Conservation (phyloP, 1,284 basidiomycete species). For the Melampsora americana region DNA sequence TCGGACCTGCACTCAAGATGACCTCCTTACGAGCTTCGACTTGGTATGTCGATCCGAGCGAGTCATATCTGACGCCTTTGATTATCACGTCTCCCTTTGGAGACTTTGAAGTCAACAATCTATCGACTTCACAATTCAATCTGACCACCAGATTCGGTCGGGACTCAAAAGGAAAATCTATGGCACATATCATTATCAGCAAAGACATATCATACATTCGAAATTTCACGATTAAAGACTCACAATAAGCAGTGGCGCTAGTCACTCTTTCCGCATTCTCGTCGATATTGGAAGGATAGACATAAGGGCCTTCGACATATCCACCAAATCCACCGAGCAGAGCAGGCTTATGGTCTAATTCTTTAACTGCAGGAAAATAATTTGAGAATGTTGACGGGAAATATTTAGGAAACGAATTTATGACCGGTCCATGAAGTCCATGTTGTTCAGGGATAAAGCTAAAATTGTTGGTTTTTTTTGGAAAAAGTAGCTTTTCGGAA, state of each 20-base stretch:
- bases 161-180: constrained; percentile 26
- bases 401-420: constrained; percentile 34
- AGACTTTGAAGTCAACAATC: constrained; percentile 18
- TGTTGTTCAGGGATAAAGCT: constrained; percentile 8
- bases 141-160: constrained; percentile 25
- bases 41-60: not conserved
- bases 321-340: constrained; percentile 17
- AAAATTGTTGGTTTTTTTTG: not conserved
- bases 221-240: not conserved
- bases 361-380: constrained; percentile 22
- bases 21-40: constrained; percentile 45
- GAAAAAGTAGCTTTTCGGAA: constrained; percentile 23
- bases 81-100: constrained; percentile 3
- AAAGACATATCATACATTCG: not conserved
- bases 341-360: not conserved
- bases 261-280: constrained; percentile 24
- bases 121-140: constrained; percentile 15
- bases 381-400: constrained; percentile 28
- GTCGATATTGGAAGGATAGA: constrained; percentile 32
- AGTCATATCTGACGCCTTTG: constrained; percentile 19
- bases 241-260: constrained; percentile 42
- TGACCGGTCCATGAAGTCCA: constrained; percentile 24
- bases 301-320: constrained; percentile 14
- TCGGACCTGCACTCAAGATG: constrained; percentile 48
- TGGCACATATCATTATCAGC: not conserved